Conservation (phyloP, 768 basidiomycete genomes). For the Scleroderma citrinum region DNA sequence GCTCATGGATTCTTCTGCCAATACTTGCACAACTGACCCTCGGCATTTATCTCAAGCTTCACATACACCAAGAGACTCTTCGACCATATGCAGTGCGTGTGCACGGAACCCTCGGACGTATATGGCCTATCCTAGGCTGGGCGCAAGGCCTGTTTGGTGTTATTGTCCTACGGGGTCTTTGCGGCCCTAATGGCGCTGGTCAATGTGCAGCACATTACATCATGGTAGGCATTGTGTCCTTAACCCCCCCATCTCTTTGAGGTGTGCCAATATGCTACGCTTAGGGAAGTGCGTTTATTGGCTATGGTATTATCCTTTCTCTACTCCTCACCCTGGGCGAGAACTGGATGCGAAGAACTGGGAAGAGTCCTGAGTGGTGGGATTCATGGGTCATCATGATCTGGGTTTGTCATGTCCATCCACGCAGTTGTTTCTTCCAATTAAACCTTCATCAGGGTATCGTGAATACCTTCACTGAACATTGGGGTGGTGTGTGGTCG, state of each 20-base stretch:
- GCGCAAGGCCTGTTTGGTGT: constrained; percentile 84
- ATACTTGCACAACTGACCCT: constrained; percentile 60
- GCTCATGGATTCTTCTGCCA: constrained; percentile 48
- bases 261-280: not conserved
- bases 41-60: constrained; percentile 89
- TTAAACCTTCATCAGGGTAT: constrained; percentile 8
- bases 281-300: constrained; percentile 82
- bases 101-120: constrained; percentile 79
- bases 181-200: constrained; percentile 61
- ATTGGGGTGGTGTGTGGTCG: constrained; percentile 75
- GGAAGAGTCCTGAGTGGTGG: constrained; percentile 79
- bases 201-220: constrained; percentile 90
- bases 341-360: constrained; percentile 64
- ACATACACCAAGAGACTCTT: constrained; percentile 72
- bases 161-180: constrained; percentile 69
- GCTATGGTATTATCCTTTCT: constrained; percentile 76
- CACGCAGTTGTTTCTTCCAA: not conserved
- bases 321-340: constrained; percentile 75
- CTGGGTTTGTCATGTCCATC: constrained; percentile 40
- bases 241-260: constrained; percentile 10
- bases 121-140: constrained; percentile 85
- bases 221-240: constrained; percentile 40
- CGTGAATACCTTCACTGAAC: constrained; percentile 94
- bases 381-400: constrained; percentile 63
- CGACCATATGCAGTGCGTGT: constrained; percentile 64